A percentile compares a stretch with the other conserved stretches of the same genome.
Evolutionary conservation across 2,329 filamentous ascomycete genomes (phyloP).

Genomic region (Trichoderma sp.): DNA sequence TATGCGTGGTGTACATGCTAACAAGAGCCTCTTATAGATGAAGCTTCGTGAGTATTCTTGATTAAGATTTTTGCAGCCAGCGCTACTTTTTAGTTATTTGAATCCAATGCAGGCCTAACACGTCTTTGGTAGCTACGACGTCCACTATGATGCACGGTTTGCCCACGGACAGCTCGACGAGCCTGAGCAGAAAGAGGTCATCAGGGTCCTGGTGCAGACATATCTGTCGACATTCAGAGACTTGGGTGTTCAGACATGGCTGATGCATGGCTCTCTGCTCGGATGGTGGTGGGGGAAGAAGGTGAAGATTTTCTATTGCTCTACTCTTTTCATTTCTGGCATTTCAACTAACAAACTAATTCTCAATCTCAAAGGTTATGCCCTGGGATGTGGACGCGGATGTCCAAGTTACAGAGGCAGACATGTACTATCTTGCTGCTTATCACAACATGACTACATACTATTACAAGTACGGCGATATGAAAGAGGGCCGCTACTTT

Average conservation of each 20-base stretch:
- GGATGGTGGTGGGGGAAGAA: slow-evolving; percentile 84
- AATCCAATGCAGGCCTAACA: not conserved
- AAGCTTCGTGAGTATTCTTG: slow-evolving; percentile 16
- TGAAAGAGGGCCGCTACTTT: slow-evolving; percentile 48
- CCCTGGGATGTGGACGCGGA: slow-evolving; percentile 81
- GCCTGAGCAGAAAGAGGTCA: slow-evolving; percentile 61
- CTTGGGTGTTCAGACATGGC: slow-evolving; percentile 75
- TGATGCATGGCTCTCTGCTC: slow-evolving; percentile 80
- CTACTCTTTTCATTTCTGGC: not conserved
- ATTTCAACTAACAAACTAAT: not conserved
- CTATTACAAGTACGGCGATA: slow-evolving; percentile 47
- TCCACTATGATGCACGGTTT: slow-evolving; percentile 48
- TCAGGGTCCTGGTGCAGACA: slow-evolving; percentile 70
- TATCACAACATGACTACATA: slow-evolving; percentile 65
- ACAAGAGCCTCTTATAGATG: slow-evolving; percentile 6
- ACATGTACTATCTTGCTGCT: slow-evolving; percentile 66
- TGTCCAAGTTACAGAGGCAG: slow-evolving; percentile 70
- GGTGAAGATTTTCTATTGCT: slow-evolving; percentile 36
- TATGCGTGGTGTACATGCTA: slow-evolving; percentile 5
- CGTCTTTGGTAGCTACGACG: slow-evolving; percentile 30
- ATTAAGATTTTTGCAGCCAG: not conserved
- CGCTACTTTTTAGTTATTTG: not conserved
- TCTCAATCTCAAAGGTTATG: slow-evolving; percentile 55
- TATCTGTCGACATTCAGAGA: slow-evolving; percentile 71
- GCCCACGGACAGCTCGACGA: slow-evolving; percentile 49